phyloP scores from a whole-genome alignment of 306 rosid genomes.

The Ochetophila trinervis region DNA sequence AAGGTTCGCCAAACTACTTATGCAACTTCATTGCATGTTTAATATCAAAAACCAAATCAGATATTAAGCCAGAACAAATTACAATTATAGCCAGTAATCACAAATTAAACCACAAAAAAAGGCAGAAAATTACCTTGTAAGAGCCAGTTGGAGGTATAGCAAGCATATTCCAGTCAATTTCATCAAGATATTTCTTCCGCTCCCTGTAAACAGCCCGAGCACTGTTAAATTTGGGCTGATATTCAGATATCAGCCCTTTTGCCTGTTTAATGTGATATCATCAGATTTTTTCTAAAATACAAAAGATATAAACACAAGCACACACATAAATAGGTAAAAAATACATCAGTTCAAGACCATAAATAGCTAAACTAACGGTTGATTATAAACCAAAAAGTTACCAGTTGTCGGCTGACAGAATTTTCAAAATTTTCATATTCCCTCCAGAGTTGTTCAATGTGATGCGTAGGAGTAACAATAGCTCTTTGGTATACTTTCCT shows the following conservation, averaged over 20 bases:
- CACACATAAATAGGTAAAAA: conserved; percentile 7
- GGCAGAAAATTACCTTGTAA: conserved; percentile 54
- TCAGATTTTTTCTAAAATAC: conserved; percentile 20
- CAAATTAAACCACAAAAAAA: conserved; percentile 17
- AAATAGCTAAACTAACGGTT: conserved; percentile 19
- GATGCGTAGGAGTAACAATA: conserved; percentile 88
- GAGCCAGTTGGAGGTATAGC: conserved; percentile 96
- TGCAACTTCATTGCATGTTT: conserved; percentile 18
- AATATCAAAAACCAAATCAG: conserved; percentile 12
- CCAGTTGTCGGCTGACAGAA: conserved; percentile 94
- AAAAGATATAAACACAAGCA: conserved; percentile 5
- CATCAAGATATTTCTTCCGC: conserved; percentile 84
- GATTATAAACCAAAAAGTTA: conserved; percentile 34
- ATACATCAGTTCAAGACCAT: conserved; percentile 4
- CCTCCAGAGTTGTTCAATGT: conserved; percentile 92
- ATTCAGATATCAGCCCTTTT: conserved; percentile 85
- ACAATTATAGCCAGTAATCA: neutral
- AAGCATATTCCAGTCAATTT: conserved; percentile 87
- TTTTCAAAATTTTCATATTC: conserved; percentile 92
- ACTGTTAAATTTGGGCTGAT: conserved; percentile 83
- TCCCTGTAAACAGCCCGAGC: conserved; percentile 97
- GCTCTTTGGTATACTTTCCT: conserved; percentile 87
- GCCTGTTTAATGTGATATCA: conserved; percentile 61
- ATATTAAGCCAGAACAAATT: neutral
- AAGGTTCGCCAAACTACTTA: neutral